Conservation (phyloP, 2,329 filamentous ascomycete species). For the Lecanicillium sp. region DNA sequence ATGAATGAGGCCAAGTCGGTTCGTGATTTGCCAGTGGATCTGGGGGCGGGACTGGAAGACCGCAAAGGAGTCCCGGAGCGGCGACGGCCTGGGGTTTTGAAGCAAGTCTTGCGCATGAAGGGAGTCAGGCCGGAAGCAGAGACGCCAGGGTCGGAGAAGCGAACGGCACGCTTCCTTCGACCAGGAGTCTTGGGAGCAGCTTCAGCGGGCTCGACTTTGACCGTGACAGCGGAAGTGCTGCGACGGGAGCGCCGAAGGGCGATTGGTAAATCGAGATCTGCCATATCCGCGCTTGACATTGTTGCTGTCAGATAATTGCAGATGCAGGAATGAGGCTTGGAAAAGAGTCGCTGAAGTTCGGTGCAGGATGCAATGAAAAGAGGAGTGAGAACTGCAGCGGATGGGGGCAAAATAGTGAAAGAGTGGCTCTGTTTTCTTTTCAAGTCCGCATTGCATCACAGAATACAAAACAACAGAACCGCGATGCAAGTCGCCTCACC, state of each 20-base stretch:
- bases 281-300: constrained; percentile 24
- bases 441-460: neutral
- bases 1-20: constrained; percentile 15
- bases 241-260: constrained; percentile 51
- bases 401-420: neutral
- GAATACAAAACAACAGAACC: constrained; percentile 15
- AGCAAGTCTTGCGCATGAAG: constrained; percentile 46
- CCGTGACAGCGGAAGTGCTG: constrained; percentile 29
- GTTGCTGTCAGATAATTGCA: neutral
- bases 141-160: constrained; percentile 54
- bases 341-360: too few species aligned
- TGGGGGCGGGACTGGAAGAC: constrained; percentile 11
- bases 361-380: neutral
- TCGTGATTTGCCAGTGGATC: too few species aligned
- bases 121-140: constrained; percentile 49
- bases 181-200: constrained; percentile 23
- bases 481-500: constrained; percentile 13
- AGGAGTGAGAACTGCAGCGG: neutral
- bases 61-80: constrained; percentile 39
- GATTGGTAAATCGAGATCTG: constrained; percentile 42
- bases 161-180: constrained; percentile 42
- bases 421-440: neutral
- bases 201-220: constrained; percentile 18
- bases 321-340: too few species aligned
- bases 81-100: constrained; percentile 35